These are phyloP conservation scores for Arabis alpina DNA, from an alignment of 345 rosid genomes.

Conservation along the genomic window DNA sequence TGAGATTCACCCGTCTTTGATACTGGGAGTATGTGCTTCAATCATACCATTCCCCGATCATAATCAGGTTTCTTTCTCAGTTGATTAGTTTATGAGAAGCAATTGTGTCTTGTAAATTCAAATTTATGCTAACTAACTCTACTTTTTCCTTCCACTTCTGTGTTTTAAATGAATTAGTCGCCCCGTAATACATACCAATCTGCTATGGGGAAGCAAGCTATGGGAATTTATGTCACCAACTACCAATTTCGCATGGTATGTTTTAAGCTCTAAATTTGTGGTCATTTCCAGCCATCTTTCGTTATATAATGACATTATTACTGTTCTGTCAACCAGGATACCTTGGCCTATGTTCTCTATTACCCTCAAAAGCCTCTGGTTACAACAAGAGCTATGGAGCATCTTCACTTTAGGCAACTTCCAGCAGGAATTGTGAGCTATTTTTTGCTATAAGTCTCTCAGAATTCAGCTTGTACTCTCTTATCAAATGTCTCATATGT, in stretches of 20 bases:
- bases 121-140: constrained; percentile 23
- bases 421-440: constrained; percentile 95
- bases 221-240: constrained; percentile 98
- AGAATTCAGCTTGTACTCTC: constrained; percentile 4
- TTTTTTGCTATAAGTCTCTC: constrained; percentile 14
- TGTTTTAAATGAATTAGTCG: constrained; percentile 56
- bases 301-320: constrained; percentile 20
- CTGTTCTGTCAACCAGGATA: constrained; percentile 60
- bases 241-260: constrained; percentile 96
- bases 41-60: constrained; percentile 99
- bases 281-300: not conserved
- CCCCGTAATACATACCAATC: constrained; percentile 99
- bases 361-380: constrained; percentile 99
- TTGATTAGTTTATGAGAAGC: constrained; percentile 12
- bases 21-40: constrained; percentile 97
- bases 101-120: not conserved
- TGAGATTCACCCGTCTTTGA: constrained; percentile 97
- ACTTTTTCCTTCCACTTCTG: constrained; percentile 4
- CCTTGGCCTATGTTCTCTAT: constrained; percentile 94
- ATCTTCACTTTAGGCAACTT: constrained; percentile 98
- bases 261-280: constrained; percentile 22
- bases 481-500: not conserved
- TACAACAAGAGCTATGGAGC: constrained; percentile 99
- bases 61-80: constrained; percentile 71
- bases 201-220: constrained; percentile 99